Percentiles rank a stretch among this genome's conserved stretches.
These are phyloP conservation scores for Spizellomyces sp. DNA, from an alignment of 192 early-diverging fungal species.

Conservation along the genomic window DNA sequence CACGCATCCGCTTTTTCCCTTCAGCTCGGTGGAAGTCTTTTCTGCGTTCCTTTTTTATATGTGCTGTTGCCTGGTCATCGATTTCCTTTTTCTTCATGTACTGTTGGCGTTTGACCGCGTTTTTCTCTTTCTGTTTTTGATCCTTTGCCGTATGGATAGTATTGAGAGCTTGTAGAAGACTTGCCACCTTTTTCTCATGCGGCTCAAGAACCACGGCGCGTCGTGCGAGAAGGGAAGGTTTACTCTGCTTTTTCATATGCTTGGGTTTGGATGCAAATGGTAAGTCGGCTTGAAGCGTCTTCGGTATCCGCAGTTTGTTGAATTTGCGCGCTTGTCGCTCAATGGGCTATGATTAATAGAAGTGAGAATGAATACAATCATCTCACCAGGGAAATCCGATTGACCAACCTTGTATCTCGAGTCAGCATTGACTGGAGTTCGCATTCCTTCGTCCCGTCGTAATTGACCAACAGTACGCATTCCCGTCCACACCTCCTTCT, in stretches of 20 bases:
- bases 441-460: slow-evolving; percentile 64
- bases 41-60: slow-evolving; percentile 38
- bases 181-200: slow-evolving; percentile 84
- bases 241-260: slow-evolving; percentile 52
- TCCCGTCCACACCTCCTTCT: slow-evolving; percentile 80
- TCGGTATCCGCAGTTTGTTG: slow-evolving; percentile 80
- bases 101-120: slow-evolving; percentile 48
- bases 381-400: background rate
- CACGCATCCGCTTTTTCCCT: slow-evolving; percentile 45
- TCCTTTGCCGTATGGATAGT: slow-evolving; percentile 87
- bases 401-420: slow-evolving; percentile 77
- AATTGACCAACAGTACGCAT: slow-evolving; percentile 90
- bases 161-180: slow-evolving; percentile 83
- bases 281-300: slow-evolving; percentile 75
- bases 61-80: slow-evolving; percentile 35
- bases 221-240: slow-evolving; percentile 52
- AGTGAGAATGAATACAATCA: background rate
- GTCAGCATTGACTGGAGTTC: slow-evolving; percentile 75
- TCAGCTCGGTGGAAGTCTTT: slow-evolving; percentile 42
- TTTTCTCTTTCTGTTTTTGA: slow-evolving; percentile 70
- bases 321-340: slow-evolving; percentile 76
- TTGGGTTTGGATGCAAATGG: slow-evolving; percentile 93
- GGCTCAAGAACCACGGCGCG: slow-evolving; percentile 90
- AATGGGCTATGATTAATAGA: slow-evolving; percentile 54
- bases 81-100: slow-evolving; percentile 47